These are phyloP conservation scores for Carex arenaria DNA, from an alignment of 202 grass and related monocot species.

Conservation along the genomic window DNA sequence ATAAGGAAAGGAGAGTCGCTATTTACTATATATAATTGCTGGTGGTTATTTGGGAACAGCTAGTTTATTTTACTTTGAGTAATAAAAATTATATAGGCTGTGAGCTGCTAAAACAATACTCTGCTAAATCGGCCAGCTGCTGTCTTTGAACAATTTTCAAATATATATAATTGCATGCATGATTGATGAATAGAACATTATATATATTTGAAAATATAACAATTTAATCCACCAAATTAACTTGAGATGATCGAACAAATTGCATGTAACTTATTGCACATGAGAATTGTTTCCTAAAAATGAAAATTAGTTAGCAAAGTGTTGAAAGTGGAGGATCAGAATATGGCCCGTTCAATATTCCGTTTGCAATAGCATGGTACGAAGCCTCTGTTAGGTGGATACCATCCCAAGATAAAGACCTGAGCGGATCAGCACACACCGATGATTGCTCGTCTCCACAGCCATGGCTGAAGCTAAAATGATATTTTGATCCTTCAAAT, in stretches of 20 bases:
- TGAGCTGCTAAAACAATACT: too few relatives aligned
- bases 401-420: slow-evolving; percentile 48
- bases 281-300: background rate
- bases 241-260: background rate
- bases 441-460: slow-evolving; percentile 7
- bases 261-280: background rate
- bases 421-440: slow-evolving; percentile 27
- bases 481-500: slow-evolving; percentile 20
- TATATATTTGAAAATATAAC: background rate
- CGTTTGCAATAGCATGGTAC: slow-evolving; percentile 30
- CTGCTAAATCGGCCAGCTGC: too few relatives aligned
- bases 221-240: background rate
- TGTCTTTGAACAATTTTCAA: background rate
- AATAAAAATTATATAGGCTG: too few relatives aligned
- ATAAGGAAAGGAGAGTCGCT: too few relatives aligned
- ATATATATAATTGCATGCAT: too few relatives aligned
- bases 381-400: slow-evolving; percentile 48
- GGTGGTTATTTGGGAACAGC: too few relatives aligned
- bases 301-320: slow-evolving; percentile 28
- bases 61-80: too few relatives aligned
- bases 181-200: background rate
- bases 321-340: slow-evolving; percentile 21
- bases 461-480: background rate
- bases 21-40: too few relatives aligned
- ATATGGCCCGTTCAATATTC: slow-evolving; percentile 35